A percentile compares a stretch with the other conserved stretches of the same genome.
Evolutionary conservation across 306 rosid genomes (phyloP).

Genomic region (Quercus gilva): DNA sequence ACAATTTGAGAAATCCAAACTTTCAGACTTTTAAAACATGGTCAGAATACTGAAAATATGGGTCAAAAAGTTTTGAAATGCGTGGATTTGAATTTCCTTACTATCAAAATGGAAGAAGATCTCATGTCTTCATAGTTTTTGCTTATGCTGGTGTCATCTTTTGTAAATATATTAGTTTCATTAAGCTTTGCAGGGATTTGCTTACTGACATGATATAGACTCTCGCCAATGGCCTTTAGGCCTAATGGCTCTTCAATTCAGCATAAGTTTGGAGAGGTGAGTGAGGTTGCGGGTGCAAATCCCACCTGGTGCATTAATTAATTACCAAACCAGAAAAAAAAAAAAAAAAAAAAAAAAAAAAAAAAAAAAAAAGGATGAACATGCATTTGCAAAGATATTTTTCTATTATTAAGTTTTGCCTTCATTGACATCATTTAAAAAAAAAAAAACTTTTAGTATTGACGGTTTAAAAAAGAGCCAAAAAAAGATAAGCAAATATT

Average conservation of each 20-base stretch:
- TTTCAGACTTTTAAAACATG: not conserved
- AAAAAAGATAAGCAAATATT: not conserved
- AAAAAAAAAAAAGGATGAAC: not conserved
- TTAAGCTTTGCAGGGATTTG: not conserved
- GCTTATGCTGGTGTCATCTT: not conserved
- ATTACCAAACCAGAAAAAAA: not conserved
- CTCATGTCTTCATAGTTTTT: not conserved
- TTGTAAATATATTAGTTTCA: not conserved
- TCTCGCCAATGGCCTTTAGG: not conserved
- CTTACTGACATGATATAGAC: not conserved
- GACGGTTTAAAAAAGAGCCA: not conserved
- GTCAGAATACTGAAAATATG: not conserved
- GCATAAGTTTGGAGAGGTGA: not conserved
- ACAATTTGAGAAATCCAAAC: not conserved
- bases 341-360: not conserved
- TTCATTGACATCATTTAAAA: not conserved
- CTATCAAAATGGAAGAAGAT: not conserved
- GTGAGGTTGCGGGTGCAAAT: not conserved
- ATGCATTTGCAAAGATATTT: not conserved
- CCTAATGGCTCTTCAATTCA: not conserved
- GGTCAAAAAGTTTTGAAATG: not conserved
- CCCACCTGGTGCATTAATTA: not conserved
- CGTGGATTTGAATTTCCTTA: not conserved
- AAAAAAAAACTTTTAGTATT: not conserved
- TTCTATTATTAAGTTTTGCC: not conserved